Conservation (phyloP, 768 basidiomycete genomes). For the Termitomyces sp. region DNA sequence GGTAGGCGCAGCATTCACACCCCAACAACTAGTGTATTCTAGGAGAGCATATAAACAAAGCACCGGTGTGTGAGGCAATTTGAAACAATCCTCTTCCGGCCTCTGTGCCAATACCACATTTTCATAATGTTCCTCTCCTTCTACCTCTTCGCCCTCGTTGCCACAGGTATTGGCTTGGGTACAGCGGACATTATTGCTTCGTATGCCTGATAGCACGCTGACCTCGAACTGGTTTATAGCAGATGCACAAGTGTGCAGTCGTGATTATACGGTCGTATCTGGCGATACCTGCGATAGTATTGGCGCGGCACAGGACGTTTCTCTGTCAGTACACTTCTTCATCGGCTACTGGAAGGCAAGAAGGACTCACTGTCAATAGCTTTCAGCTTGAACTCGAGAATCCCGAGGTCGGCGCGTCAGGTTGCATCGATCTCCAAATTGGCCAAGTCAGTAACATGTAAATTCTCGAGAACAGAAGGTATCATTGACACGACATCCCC, state of each 20-base stretch:
- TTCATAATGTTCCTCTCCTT: constrained; percentile 12
- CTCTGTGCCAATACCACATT: background rate
- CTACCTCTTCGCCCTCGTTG: constrained; percentile 7
- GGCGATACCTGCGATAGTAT: too few relatives aligned
- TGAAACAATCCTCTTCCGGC: background rate
- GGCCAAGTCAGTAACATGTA: constrained; percentile 34
- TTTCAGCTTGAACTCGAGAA: constrained; percentile 57
- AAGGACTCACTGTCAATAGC: constrained; percentile 19
- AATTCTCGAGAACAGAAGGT: background rate
- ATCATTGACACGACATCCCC: too few relatives aligned
- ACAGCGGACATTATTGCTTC: too few relatives aligned
- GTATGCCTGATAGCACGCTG: too few relatives aligned
- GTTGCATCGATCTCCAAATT: constrained; percentile 51
- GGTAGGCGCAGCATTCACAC: background rate
- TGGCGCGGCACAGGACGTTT: too few relatives aligned
- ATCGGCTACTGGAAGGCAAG: background rate
- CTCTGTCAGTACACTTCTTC: background rate
- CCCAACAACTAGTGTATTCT: background rate
- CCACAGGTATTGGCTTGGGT: background rate
- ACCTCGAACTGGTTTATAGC: too few relatives aligned
- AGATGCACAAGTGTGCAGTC: too few relatives aligned
- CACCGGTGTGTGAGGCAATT: background rate
- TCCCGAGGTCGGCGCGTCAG: constrained; percentile 37
- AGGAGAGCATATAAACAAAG: too few relatives aligned
- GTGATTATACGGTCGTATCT: too few relatives aligned